Conservation (phyloP, 1,284 basidiomycete genomes). For the Amylostereum areolatum region DNA sequence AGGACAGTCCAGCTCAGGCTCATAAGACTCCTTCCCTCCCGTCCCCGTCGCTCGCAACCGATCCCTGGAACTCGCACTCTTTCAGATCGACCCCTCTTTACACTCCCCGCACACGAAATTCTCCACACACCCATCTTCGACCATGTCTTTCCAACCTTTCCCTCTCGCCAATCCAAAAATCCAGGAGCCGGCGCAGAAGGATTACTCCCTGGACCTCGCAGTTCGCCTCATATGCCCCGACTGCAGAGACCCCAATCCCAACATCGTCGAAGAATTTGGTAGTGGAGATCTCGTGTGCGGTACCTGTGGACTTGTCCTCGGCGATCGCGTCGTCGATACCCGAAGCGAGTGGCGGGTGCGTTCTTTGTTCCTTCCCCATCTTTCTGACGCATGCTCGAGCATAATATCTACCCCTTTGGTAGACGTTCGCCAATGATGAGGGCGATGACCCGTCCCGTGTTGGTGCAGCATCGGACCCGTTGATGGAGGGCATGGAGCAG, state of each 20-base stretch:
- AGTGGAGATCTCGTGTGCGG: conserved; percentile 98
- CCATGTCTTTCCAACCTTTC: conserved; percentile 43
- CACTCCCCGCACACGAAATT: too few species aligned
- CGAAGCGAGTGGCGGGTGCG: conserved; percentile 95
- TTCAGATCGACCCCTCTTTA: too few species aligned
- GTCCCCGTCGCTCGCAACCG: too few species aligned
- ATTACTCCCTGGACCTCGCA: conserved; percentile 75
- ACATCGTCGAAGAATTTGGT: conserved; percentile 96
- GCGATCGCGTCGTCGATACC: conserved; percentile 96
- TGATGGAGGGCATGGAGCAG: conserved; percentile 91
- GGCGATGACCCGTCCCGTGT: conserved; percentile 99
- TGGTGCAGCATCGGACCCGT: conserved; percentile 89
- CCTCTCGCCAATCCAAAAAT: conserved; percentile 49
- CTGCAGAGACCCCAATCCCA: conserved; percentile 87
- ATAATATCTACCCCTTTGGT: conserved; percentile 17
- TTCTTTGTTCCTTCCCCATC: conserved; percentile 21
- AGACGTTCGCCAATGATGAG: conserved; percentile 99
- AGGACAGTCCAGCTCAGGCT: too few species aligned
- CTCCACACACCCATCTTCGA: too few species aligned
- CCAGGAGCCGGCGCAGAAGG: conserved; percentile 41
- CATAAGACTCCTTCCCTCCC: too few species aligned
- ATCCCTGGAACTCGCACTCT: too few species aligned
- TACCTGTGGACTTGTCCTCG: conserved; percentile 91
- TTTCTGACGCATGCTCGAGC: conserved; percentile 12
- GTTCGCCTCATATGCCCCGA: conserved; percentile 93